Evolutionary conservation across 2,329 filamentous ascomycete species (phyloP), one percentile per base, ranked within the genome.

Genomic region (Microdochium paspali): DNA sequence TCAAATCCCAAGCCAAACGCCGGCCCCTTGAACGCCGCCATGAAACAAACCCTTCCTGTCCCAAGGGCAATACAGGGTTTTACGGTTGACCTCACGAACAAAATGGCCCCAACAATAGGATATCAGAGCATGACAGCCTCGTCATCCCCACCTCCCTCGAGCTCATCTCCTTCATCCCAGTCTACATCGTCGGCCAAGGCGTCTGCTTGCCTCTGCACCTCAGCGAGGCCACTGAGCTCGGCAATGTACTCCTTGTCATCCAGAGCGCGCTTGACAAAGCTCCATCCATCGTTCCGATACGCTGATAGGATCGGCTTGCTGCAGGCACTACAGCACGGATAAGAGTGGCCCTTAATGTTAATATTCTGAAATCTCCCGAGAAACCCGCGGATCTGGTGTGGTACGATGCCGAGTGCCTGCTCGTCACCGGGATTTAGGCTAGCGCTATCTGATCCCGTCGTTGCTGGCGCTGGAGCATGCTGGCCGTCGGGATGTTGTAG

Each of bases 401-500:
- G 87, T 0, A 93, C 79, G 13, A 85, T 76, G 21, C 82, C 83
- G 2, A 86, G 71, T 2, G 82, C 74, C 56, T 85, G 77, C 46
- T 78, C 69, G 4, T 62, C 55, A 65, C 66, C 18, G 74, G 79
- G 48, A 76, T 42, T 76, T 71, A 47, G 79, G 45, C 76, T 76
- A 2, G 65, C 54, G 1, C 61, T 54, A 9, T 68, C 64, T 1
- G 65, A 60, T 3, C 64, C 60, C 45, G 68, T 53, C 24, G 58
- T 60, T 28, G 63, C 62, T 0, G 80, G 80, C n/a, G 79, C 79
- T 4, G 77, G 75, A 0, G 80, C 80, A 44, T 76, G 70, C 20
- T 79, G 71, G n/a, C 80, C 77, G 7, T 85, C 70, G 0, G 90
- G 90, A 61, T 95, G 91, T 61, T 98, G 93, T 10, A 96, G 72